Base-by-base conservation (phyloP, 176 grass and related monocot genomes). In the Melocanna baccifera region DNA sequence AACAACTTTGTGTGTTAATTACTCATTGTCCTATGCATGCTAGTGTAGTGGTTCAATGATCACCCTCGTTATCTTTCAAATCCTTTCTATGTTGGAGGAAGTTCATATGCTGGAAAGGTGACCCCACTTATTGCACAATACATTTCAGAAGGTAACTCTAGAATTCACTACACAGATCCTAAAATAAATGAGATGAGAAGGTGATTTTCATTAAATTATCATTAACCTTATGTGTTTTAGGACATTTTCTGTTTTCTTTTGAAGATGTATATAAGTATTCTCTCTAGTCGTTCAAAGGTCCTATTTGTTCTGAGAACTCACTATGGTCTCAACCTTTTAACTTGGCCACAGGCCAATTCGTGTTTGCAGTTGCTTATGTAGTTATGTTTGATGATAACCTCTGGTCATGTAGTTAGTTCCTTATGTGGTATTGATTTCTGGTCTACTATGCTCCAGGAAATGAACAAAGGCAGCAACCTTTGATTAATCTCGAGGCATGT, bases 31-130 rank as follows among this genome's bases (percentile, higher is more conserved):
- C 40, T 62, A 25, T 39, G 7, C 16, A 10, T 37, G 58, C 7
- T 43, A 67, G 0, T 64, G 2, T 7, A 96, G 94, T 96, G 94
- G 94, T 87, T 91, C 34, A 61, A 6, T n/a, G 77, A 89, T 23
- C 88, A 96, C 37, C 86, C 88, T 4, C 32, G 12, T 10, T 81
- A 87, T 66, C 62, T 91, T 7, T 73, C 74, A 16, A 84, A 96
- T 85, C 76, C 77, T 50, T 86, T 96, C 79, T 93, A 96, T 14
- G 4, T 96, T 68, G 83, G 78, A 9, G 91, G 91, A 29, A 86
- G 91, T 69, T 96, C 93, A 34, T 96, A 96, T 37, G 83, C 63
- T 3, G 91, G 91, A 20, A 92, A 87, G 50, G 71, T 89, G 51
- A 72, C 63, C 53, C 94, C 91, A 6, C 62, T 87, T 6, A 61